Conservation (phyloP, 306 rosid species). For the Rosa rugosa region DNA sequence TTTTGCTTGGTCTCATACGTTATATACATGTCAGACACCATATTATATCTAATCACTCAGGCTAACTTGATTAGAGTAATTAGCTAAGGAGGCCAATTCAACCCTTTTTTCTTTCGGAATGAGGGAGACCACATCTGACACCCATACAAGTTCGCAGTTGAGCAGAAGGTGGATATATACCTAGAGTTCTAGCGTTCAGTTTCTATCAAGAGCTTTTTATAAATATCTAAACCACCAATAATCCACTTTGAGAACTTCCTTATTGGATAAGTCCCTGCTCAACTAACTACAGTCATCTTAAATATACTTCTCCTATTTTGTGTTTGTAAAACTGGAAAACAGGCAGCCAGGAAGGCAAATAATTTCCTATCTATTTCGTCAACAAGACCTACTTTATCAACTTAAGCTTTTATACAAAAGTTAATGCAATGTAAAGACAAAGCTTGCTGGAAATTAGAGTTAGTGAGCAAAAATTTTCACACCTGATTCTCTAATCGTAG, state of each 20-base stretch:
- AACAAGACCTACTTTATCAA: background rate
- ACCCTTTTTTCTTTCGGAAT: no score
- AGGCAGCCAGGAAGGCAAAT: background rate
- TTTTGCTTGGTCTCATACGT: background rate
- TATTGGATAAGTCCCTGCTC: background rate
- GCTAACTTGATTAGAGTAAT: no score
- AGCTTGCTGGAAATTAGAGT: no score
- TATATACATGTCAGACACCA: no score
- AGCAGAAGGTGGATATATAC: no score
- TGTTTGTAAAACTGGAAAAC: background rate
- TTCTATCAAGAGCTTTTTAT: background rate
- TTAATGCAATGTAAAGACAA: background rate
- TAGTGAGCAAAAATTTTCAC: slow-evolving; percentile 6
- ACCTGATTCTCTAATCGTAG: slow-evolving; percentile 84
- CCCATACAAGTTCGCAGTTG: no score
- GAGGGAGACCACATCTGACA: no score
- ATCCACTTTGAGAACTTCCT: background rate
- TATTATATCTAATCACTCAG: no score
- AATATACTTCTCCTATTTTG: background rate
- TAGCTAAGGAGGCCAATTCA: no score
- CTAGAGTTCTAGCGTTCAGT: no score
- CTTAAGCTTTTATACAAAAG: background rate
- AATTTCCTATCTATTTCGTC: background rate
- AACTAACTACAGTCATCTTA: background rate
- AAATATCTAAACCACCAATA: background rate